These are phyloP conservation scores for Paxillus rubicundulus DNA, from an alignment of 768 basidiomycete genomes.

Conservation along the genomic window DNA sequence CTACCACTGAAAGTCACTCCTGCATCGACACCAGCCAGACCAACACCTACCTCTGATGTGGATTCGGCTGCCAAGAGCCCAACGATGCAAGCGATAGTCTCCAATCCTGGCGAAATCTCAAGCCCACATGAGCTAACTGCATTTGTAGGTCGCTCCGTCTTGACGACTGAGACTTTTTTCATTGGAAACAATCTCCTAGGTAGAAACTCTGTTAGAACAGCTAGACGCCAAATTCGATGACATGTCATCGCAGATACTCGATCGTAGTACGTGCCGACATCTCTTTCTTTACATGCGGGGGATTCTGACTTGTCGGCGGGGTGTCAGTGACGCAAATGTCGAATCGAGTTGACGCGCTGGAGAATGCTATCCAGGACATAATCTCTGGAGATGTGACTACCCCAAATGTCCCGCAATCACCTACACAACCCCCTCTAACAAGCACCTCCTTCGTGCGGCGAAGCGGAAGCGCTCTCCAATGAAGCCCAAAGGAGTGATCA, in stretches of 20 bases:
- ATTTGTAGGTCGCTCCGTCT: constrained; percentile 56
- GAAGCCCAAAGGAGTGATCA: constrained; percentile 2
- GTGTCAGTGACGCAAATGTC: constrained; percentile 89
- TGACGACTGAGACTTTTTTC: not conserved
- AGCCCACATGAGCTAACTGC: constrained; percentile 94
- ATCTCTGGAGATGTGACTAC: constrained; percentile 67
- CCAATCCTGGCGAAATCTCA: constrained; percentile 65
- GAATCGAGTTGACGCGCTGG: constrained; percentile 82
- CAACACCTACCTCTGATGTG: constrained; percentile 17
- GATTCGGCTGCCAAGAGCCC: constrained; percentile 39
- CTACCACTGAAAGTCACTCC: constrained; percentile 66
- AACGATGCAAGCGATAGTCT: constrained; percentile 40
- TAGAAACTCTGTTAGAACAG: constrained; percentile 84
- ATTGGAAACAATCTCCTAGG: constrained; percentile 42
- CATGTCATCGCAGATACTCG: constrained; percentile 88
- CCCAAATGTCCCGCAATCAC: constrained; percentile 59
- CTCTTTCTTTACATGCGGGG: constrained; percentile 1
- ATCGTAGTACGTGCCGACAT: constrained; percentile 58
- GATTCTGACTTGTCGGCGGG: constrained; percentile 7
- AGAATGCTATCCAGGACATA: constrained; percentile 88
- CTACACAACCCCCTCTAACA: constrained; percentile 38
- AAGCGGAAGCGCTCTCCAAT: constrained; percentile 36
- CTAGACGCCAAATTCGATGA: constrained; percentile 90
- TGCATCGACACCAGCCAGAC: constrained; percentile 50
- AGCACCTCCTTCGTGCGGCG: constrained; percentile 39